A percentile compares a stretch with the other conserved stretches of the same genome.
Evolutionary conservation across 1,139 yeast genomes (phyloP).

Genomic region (Pneumocystis sp.): DNA sequence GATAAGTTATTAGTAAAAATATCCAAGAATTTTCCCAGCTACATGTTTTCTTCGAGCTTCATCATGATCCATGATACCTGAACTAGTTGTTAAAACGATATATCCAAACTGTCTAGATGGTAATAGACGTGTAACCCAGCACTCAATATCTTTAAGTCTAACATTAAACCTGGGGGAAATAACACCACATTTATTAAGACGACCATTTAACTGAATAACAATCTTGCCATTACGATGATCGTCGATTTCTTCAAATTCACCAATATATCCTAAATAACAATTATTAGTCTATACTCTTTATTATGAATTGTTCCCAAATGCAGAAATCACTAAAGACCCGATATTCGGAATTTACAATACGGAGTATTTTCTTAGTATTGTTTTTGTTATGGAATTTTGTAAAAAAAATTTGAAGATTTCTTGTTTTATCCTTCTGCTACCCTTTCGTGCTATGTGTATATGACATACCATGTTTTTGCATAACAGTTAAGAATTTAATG

Average conservation of each 20-base stretch:
- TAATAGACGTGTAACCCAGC: constrained; percentile 93
- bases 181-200: constrained; percentile 97
- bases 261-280: constrained; percentile 61
- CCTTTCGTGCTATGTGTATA: not conserved
- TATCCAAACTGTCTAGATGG: constrained; percentile 99
- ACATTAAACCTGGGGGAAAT: constrained; percentile 97
- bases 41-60: constrained; percentile 99
- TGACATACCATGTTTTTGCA: constrained; percentile 76
- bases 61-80: constrained; percentile 99
- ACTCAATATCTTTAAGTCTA: constrained; percentile 82
- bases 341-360: too few species aligned
- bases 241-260: constrained; percentile 95
- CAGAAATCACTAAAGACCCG: too few species aligned
- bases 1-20: constrained; percentile 52
- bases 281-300: not conserved
- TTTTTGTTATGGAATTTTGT: not conserved
- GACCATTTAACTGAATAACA: constrained; percentile 91
- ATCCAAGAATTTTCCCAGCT: constrained; percentile 94
- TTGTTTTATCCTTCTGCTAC: not conserved
- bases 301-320: not conserved
- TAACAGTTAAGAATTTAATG: constrained; percentile 88
- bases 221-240: constrained; percentile 99
- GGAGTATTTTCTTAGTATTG: not conserved
- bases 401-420: not conserved
- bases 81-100: constrained; percentile 94